Percentiles rank a stretch among this genome's conserved stretches.
These are phyloP conservation scores for Hymenoscyphus salicellus DNA, from an alignment of 2,329 filamentous ascomycete species.

Conservation along the genomic window DNA sequence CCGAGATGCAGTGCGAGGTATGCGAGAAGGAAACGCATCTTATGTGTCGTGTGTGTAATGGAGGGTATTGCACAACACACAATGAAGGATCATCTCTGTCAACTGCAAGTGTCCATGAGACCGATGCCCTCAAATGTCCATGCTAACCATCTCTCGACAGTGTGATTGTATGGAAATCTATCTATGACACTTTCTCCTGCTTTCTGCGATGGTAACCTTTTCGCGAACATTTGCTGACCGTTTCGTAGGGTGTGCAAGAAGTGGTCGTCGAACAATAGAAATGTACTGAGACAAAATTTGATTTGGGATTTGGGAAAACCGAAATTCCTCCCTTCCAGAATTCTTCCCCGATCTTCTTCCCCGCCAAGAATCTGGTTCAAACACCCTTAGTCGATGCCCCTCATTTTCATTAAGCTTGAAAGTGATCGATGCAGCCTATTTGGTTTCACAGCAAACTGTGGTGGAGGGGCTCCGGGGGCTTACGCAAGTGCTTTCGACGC, in stretches of 20 bases:
- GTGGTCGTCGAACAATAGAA: conserved; percentile 30
- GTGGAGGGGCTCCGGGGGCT: too few relatives aligned
- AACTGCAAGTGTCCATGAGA: conserved; percentile 33
- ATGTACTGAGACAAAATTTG: conserved; percentile 11
- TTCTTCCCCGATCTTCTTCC: too few relatives aligned
- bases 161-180: conserved; percentile 35
- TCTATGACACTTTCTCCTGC: neutral
- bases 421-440: too few relatives aligned
- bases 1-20: conserved; percentile 58
- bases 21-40: conserved; percentile 73
- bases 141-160: conserved; percentile 23
- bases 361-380: too few relatives aligned
- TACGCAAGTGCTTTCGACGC: too few relatives aligned
- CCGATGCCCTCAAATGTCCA: conserved; percentile 31
- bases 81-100: conserved; percentile 76
- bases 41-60: conserved; percentile 68
- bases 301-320: neutral
- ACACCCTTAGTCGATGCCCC: too few relatives aligned
- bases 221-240: conserved; percentile 16
- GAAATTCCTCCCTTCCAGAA: too few relatives aligned
- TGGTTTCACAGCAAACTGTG: too few relatives aligned
- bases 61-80: conserved; percentile 79
- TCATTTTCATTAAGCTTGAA: too few relatives aligned
- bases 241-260: conserved; percentile 28
- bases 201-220: neutral